A percentile compares a stretch with the other conserved stretches of the same genome.
phyloP scores from a whole-genome alignment of 202 grass and related monocot genomes.

The Digitaria exilis region DNA sequence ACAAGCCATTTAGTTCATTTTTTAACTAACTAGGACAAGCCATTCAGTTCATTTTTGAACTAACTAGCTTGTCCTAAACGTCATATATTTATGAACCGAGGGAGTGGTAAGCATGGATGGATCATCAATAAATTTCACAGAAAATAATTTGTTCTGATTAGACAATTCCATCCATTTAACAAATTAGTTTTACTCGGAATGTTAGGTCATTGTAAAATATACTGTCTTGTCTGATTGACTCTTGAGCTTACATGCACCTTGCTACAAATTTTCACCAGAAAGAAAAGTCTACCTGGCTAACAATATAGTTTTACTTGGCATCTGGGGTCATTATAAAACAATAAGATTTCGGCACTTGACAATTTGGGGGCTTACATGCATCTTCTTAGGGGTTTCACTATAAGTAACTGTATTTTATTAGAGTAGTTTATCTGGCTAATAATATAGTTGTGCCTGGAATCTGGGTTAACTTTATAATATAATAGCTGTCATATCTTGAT shows the following conservation, averaged over 20 bases:
- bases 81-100: no score
- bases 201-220: background rate
- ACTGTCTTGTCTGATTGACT: background rate
- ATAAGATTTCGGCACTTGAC: background rate
- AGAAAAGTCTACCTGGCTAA: background rate
- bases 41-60: no score
- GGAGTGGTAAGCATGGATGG: background rate
- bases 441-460: background rate
- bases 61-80: no score
- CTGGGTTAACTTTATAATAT: background rate
- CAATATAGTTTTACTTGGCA: conserved; percentile 4
- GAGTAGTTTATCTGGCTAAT: background rate
- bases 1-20: no score
- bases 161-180: background rate
- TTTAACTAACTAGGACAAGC: no score
- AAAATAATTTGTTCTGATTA: background rate
- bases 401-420: background rate
- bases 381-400: background rate
- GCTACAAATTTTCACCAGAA: background rate
- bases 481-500: background rate
- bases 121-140: background rate
- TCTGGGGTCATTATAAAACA: no score
- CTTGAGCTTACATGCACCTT: background rate
- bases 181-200: background rate
- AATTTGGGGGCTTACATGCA: no score